These are phyloP conservation scores for Phellopilus nigrolimitatus DNA, from an alignment of 1,284 basidiomycete species.

Conservation along the genomic window DNA sequence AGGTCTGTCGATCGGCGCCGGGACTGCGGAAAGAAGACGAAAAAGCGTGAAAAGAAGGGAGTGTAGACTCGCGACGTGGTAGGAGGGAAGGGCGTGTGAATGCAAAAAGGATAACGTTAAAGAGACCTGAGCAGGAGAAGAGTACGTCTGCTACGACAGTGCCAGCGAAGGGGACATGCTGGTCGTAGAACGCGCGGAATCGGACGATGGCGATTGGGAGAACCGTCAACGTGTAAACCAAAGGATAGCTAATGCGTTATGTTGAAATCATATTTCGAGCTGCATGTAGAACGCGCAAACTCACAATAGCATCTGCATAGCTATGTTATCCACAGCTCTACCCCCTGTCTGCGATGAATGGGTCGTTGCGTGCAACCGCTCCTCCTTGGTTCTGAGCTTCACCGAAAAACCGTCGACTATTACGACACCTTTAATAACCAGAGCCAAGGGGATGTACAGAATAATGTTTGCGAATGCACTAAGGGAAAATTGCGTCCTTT, in stretches of 20 bases:
- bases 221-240: constrained; percentile 35
- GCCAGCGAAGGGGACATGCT: constrained; percentile 35
- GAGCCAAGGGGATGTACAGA: constrained; percentile 36
- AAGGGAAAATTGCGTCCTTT: background rate
- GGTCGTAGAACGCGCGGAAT: constrained; percentile 36
- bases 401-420: constrained; percentile 27
- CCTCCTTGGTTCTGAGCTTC: constrained; percentile 21
- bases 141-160: constrained; percentile 40
- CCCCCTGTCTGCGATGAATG: constrained; percentile 3
- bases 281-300: constrained; percentile 23
- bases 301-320: constrained; percentile 49
- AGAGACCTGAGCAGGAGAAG: constrained; percentile 44
- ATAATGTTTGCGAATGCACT: constrained; percentile 35
- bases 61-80: constrained; percentile 16
- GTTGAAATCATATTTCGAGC: background rate
- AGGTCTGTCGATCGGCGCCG: constrained; percentile 3
- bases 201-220: constrained; percentile 44
- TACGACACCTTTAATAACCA: constrained; percentile 36
- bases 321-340: constrained; percentile 27
- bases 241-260: constrained; percentile 28
- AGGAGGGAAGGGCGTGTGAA: constrained; percentile 36
- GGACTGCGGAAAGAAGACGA: constrained; percentile 15
- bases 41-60: background rate
- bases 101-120: constrained; percentile 44
- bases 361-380: constrained; percentile 10